These are phyloP conservation scores for Rheum nobile DNA, from an alignment of 148 eudicot genomes.

Conservation along the genomic window DNA sequence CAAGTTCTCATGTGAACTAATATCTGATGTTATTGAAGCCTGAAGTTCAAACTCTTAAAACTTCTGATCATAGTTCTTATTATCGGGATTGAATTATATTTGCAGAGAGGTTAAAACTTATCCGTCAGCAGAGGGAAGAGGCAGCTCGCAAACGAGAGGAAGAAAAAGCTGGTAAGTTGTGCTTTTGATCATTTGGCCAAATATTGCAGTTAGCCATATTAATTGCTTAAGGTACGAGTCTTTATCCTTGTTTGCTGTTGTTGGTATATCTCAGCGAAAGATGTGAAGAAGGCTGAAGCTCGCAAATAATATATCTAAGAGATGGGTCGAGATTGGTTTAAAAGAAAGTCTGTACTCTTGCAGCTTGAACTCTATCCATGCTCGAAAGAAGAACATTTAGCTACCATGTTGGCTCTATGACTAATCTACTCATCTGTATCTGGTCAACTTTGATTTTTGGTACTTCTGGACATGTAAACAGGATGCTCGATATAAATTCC, in stretches of 20 bases:
- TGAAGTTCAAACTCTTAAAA: background rate
- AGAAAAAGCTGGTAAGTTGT: constrained; percentile 77
- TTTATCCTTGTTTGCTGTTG: background rate
- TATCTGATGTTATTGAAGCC: background rate
- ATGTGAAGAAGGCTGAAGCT: constrained; percentile 78
- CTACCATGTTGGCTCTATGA: background rate
- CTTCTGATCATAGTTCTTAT: background rate
- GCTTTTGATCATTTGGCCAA: background rate
- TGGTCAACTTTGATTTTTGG: background rate
- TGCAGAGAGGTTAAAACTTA: constrained; percentile 78
- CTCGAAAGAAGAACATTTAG: background rate
- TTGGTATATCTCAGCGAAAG: constrained; percentile 57
- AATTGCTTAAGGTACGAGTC: background rate
- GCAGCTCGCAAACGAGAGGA: constrained; percentile 88
- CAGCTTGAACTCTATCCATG: background rate
- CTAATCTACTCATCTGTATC: background rate
- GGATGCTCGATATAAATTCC: background rate
- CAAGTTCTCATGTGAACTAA: background rate
- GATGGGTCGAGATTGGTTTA: constrained; percentile 8
- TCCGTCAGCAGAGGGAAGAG: constrained; percentile 85
- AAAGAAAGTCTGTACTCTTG: background rate
- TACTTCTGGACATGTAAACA: background rate
- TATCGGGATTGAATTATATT: background rate
- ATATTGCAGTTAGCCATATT: background rate
- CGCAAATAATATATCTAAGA: constrained; percentile 41